Evolutionary conservation across 2,329 filamentous ascomycete species (phyloP).

Genomic region (Aureobasidium musti): DNA sequence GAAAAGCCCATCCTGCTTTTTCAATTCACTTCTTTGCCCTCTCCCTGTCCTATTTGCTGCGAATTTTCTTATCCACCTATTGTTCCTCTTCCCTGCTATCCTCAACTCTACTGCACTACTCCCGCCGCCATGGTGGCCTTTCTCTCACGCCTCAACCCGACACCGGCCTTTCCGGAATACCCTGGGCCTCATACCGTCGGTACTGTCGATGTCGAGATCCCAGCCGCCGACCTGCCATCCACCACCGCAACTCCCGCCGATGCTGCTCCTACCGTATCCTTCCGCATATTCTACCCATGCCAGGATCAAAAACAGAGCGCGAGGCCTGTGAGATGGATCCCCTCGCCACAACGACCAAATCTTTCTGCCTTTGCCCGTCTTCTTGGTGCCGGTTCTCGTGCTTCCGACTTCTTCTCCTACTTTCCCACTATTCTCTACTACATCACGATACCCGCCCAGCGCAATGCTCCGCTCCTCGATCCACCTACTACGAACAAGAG

Average conservation of each 20-base stretch:
- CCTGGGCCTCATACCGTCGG: conserved; percentile 77
- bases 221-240: conserved; percentile 57
- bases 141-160: conserved; percentile 58
- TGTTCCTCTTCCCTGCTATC: not conserved
- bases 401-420: conserved; percentile 46
- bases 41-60: not conserved
- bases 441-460: conserved; percentile 69
- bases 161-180: conserved; percentile 73
- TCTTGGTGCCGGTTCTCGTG: conserved; percentile 62
- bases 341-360: conserved; percentile 72
- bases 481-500: conserved; percentile 52
- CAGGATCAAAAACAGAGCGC: conserved; percentile 38
- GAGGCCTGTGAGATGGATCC: conserved; percentile 70
- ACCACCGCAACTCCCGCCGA: conserved; percentile 60
- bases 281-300: conserved; percentile 80
- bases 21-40: not conserved
- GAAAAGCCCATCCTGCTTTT: conserved; percentile 2
- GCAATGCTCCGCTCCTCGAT: conserved; percentile 66
- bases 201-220: conserved; percentile 76
- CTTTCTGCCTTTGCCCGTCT: conserved; percentile 76
- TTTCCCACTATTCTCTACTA: conserved; percentile 61
- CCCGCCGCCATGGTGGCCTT: conserved; percentile 45
- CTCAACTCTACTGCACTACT: not conserved
- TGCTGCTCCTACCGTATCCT: conserved; percentile 69
- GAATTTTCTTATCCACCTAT: not conserved